Percentiles rank a stretch among this genome's conserved stretches.
phyloP scores from a whole-genome alignment of 2,329 filamentous ascomycete species.

The Trichoderma pleuroti region DNA sequence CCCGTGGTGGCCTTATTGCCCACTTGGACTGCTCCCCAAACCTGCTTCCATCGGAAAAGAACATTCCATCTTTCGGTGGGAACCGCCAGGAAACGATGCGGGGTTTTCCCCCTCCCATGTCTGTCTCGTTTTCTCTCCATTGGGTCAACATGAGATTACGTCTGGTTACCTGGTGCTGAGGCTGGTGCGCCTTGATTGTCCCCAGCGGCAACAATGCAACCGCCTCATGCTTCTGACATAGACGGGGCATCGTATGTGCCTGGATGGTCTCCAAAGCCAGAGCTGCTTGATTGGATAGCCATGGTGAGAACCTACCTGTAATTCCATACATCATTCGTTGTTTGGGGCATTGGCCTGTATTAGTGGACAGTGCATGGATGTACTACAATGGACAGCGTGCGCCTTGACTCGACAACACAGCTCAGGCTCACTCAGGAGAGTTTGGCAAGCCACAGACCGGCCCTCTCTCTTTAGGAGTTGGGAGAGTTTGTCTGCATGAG shows the following conservation, averaged over 20 bases:
- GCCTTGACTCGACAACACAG: not conserved
- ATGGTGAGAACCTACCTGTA: slow-evolving; percentile 1
- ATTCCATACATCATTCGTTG: slow-evolving; percentile 1
- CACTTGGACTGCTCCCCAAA: slow-evolving; percentile 1
- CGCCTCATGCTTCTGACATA: slow-evolving; percentile 12
- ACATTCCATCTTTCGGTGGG: not conserved
- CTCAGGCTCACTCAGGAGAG: not conserved
- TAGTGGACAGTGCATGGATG: not conserved
- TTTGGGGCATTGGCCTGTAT: not conserved
- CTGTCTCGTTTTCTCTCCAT: not conserved
- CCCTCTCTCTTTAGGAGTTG: not conserved
- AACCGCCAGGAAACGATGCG: not conserved
- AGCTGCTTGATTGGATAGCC: slow-evolving; percentile 14
- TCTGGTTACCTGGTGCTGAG: not conserved
- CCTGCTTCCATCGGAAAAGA: not conserved
- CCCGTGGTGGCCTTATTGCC: not conserved
- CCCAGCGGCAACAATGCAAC: not conserved
- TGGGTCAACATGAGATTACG: not conserved
- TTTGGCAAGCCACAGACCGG: not conserved
- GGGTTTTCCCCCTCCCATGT: not conserved
- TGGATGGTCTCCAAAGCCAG: not conserved
- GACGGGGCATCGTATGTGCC: not conserved
- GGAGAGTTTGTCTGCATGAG: not conserved
- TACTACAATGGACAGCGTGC: not conserved
- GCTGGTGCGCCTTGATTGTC: not conserved